Evolutionary conservation across 805 yeast species (phyloP).

Genomic region (Trichomonascus vanleenenianus): DNA sequence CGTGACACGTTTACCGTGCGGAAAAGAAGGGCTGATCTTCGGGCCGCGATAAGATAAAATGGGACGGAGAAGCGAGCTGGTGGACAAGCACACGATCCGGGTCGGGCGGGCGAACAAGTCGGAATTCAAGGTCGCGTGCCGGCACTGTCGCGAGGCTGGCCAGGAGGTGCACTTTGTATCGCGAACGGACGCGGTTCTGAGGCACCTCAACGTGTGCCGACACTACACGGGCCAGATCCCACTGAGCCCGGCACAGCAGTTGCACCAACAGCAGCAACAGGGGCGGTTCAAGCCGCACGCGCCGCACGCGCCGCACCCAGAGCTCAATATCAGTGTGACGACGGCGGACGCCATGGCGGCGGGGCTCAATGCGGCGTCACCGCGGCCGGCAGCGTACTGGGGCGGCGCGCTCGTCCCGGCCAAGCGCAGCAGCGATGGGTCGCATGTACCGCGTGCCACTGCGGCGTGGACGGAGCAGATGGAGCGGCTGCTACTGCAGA

Average conservation of each 20-base stretch:
- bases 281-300: background rate
- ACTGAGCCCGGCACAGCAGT: background rate
- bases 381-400: background rate
- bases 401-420: background rate
- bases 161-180: constrained; percentile 3
- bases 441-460: background rate
- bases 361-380: background rate
- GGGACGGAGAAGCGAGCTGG: constrained; percentile 4
- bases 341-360: background rate
- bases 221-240: constrained; percentile 1
- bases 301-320: background rate
- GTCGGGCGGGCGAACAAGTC: constrained; percentile 5
- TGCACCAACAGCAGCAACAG: background rate
- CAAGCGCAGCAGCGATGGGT: background rate
- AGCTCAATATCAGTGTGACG: background rate
- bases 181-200: constrained; percentile 3
- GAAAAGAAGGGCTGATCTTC: background rate
- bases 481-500: constrained; percentile 1
- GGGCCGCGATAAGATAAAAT: background rate
- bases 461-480: background rate
- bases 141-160: constrained; percentile 2
- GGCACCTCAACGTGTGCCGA: background rate
- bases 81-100: constrained; percentile 3
- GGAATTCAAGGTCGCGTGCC: constrained; percentile 5
- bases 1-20: background rate